Conservation (phyloP, 805 yeast genomes). For the Lachancea fermentati region DNA sequence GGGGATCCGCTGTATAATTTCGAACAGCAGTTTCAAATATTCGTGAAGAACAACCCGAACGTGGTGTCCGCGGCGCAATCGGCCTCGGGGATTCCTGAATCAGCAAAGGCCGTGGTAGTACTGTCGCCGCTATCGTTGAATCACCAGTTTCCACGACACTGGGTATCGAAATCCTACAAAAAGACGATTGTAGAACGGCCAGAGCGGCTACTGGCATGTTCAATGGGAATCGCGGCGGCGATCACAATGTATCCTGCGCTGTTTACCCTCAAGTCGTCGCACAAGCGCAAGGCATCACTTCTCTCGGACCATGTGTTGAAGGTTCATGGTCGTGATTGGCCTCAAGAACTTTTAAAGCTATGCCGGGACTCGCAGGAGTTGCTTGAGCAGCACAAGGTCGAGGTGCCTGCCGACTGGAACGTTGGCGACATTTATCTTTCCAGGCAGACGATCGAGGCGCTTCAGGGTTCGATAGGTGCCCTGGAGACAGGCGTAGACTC, state of each 20-base stretch:
- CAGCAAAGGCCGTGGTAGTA: constrained; percentile 52
- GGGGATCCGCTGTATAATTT: constrained; percentile 36
- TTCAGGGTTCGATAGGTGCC: constrained; percentile 74
- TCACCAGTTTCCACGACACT: constrained; percentile 67
- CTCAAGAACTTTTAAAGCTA: constrained; percentile 47
- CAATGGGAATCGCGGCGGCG: constrained; percentile 77
- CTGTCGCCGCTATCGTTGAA: constrained; percentile 64
- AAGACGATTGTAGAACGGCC: constrained; percentile 78
- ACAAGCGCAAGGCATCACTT: constrained; percentile 40
- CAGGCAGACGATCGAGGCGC: constrained; percentile 58
- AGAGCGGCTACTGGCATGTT: constrained; percentile 66
- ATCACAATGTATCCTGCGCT: constrained; percentile 59
- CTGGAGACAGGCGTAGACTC: constrained; percentile 65
- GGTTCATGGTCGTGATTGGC: constrained; percentile 77
- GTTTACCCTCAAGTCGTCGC: constrained; percentile 42
- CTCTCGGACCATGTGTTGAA: constrained; percentile 54
- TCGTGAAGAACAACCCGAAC: constrained; percentile 34
- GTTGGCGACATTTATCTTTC: constrained; percentile 75
- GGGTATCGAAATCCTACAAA: constrained; percentile 66
- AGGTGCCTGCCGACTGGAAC: constrained; percentile 79
- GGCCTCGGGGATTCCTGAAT: constrained; percentile 32
- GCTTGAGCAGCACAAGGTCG: constrained; percentile 49
- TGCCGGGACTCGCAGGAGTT: constrained; percentile 56
- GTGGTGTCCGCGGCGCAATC: constrained; percentile 33
- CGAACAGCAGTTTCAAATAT: constrained; percentile 40